These are phyloP conservation scores for Rhodamnia argentea DNA, from an alignment of 345 rosid genomes.

Conservation along the genomic window DNA sequence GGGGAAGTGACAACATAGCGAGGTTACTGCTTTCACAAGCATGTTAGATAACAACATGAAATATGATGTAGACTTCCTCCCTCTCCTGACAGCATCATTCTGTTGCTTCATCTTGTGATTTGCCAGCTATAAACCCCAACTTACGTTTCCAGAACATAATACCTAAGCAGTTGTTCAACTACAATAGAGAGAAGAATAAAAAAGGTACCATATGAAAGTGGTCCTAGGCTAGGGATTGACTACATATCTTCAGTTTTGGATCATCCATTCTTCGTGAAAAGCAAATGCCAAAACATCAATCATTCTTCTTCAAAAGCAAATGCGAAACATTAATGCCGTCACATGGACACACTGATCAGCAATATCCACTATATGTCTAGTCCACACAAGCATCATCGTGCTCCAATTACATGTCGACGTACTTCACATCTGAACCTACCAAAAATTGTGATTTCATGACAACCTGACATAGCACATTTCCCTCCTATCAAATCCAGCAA, in stretches of 20 bases:
- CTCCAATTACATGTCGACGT: accelerated
- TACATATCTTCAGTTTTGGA: background rate
- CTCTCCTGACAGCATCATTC: background rate
- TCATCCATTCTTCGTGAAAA: background rate
- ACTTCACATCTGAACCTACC: background rate
- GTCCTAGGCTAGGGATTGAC: background rate
- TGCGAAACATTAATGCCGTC: background rate
- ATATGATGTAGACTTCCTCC: background rate
- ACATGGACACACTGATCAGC: background rate
- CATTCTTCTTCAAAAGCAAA: background rate
- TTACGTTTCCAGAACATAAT: background rate
- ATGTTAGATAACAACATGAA: background rate
- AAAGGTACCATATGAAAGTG: background rate
- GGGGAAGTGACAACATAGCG: background rate
- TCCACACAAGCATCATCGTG: background rate
- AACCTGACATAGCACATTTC: background rate
- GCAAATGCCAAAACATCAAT: background rate
- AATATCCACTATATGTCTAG: background rate
- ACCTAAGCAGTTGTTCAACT: background rate
- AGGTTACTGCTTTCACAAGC: background rate
- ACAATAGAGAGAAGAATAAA: background rate
- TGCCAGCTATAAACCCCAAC: background rate
- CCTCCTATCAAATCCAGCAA: background rate
- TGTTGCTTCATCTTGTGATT: background rate
- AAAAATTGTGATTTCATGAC: background rate